Evolutionary conservation across 1,284 basidiomycete genomes (phyloP), one percentile per base, ranked within the genome.

Genomic region (Ganoderma resinaceum): DNA sequence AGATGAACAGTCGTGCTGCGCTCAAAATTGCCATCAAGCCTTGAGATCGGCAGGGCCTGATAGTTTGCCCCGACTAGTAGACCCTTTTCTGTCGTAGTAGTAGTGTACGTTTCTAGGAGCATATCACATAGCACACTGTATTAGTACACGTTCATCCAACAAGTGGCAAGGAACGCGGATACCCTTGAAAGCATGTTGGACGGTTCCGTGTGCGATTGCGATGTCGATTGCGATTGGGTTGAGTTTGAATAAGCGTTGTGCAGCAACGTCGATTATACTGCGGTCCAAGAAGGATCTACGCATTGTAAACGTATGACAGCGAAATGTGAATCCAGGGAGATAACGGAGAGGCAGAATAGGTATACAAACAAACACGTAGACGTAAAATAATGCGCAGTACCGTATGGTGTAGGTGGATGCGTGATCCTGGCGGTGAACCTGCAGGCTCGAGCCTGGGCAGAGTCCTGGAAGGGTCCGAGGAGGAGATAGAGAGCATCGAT

Each of bases 1-100:
- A 87, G 82, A 87, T 90, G 85, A 85, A 82, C 76, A 81, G 80
- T 70, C 78, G 82, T 14, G 73, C 69, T 7, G 81, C 82, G 18
- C 65, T 83, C 57, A 83, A 84, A 77, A 82, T 84, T 59, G 79
- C 76, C 11, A 77, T 84, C 62, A 81, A 78, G 72, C 80, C 80
- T 29, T 73, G 65, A 73, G 26, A 31, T 26, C 31, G 52, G 59
- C 23, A 26, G 65, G 43, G 46, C 29, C 40, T 49, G 18, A 29
- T n/a, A 29, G 18, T n/a, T 16, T n/a, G n/a, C 35, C 16, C 29
- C 16, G 23, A 60, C 35, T 2, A 12, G 18, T n/a, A 58, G 62
- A 38, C 38, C 38, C 20, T 49, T 16, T 37, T 29, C 20, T 40
- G 33, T 58, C 61, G 59, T 65, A 49, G 23, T 58, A 49, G 59